Evolutionary conservation across 768 basidiomycete species (phyloP), one percentile per base, ranked within the genome.

Genomic region (Tremella yokohamensis): DNA sequence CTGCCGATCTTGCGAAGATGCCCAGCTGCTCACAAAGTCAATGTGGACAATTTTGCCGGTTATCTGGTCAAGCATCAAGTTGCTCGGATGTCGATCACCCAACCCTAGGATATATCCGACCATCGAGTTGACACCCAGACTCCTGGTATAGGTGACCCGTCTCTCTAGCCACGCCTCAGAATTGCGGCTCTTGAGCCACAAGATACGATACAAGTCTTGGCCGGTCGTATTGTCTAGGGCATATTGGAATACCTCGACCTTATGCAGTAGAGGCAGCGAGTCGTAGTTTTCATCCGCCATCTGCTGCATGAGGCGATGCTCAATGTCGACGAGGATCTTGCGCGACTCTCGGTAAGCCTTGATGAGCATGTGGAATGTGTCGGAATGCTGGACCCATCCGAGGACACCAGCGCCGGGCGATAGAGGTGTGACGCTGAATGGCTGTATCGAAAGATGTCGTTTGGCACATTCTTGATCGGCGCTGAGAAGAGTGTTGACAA

Each of bases 231-330:
- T 97, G 77, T 98, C 93, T 44, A 98, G 81, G 6, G 96, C 93
- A 67, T 98, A 97, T 76, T 98, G 92, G 78, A 99, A 99, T 2
- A 99, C 96, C 74, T 99, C 96, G 40, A 99, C 89, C 80, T 99
- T 99, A 75, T 99, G 94, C 50, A 99, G 82, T 3, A 97, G 80
- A 26, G 87, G 90, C 26, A 98, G 80, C 68, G 87, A 89, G 76
- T 98, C 94, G 76, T 98, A 99, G 47, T 62, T 64, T 72, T 98
- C 94, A 9, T 96, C 94, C 8, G 96, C 96, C 94, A 97, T 98
- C 92, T 97, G 57, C 7, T 97, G 84, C 88, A 99, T 99, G 58
- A 99, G 79, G n/a, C 93, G 86, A 72, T 97, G 94, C 78, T 99
- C 96, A 56, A 98, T 96, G 74, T 99, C 97, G 57, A 98, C 82